Percentiles rank a stretch among this genome's conserved stretches.
Conservation (phyloP, 2,329 filamentous ascomycete genomes). For the Moelleriella libera region DNA sequence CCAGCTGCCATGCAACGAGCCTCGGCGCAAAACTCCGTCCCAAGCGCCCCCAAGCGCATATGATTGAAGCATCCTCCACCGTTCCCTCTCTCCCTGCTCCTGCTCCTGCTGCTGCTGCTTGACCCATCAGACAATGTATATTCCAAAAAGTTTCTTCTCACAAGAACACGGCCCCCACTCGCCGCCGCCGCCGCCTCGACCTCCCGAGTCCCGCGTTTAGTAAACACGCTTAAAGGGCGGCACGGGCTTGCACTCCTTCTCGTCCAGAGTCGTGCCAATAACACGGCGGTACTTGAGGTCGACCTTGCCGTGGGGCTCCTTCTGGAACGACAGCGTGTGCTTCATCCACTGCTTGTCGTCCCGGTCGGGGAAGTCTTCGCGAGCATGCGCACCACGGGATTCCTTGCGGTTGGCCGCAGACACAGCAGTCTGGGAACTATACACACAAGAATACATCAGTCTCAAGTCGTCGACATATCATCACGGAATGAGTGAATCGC, state of each 20-base stretch:
- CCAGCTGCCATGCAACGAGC: too few relatives aligned
- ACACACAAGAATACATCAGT: background rate
- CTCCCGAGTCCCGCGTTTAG: constrained; percentile 27
- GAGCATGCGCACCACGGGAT: constrained; percentile 90
- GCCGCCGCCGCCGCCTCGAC: too few relatives aligned
- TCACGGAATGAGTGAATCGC: background rate
- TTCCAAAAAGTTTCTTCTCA: too few relatives aligned
- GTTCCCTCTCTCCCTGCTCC: too few relatives aligned
- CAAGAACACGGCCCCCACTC: too few relatives aligned
- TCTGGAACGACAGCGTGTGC: constrained; percentile 95
- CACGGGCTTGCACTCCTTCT: constrained; percentile 90
- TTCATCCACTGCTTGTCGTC: constrained; percentile 99
- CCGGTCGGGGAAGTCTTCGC: constrained; percentile 91
- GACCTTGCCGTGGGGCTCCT: constrained; percentile 74
- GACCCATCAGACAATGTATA: too few relatives aligned
- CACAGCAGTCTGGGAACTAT: constrained; percentile 75
- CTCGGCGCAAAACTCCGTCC: too few relatives aligned
- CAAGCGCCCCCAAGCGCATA: too few relatives aligned
- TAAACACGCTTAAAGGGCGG: constrained; percentile 94
- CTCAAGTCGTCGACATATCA: background rate
- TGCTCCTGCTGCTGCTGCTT: too few relatives aligned
- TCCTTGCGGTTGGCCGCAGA: constrained; percentile 91
- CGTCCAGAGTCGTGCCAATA: constrained; percentile 71
- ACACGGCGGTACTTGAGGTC: constrained; percentile 80
- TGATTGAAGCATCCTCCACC: too few relatives aligned